A percentile compares a stretch with the other conserved stretches of the same genome.
phyloP scores from a whole-genome alignment of 257 asterid genomes.

The Vinca minor region DNA sequence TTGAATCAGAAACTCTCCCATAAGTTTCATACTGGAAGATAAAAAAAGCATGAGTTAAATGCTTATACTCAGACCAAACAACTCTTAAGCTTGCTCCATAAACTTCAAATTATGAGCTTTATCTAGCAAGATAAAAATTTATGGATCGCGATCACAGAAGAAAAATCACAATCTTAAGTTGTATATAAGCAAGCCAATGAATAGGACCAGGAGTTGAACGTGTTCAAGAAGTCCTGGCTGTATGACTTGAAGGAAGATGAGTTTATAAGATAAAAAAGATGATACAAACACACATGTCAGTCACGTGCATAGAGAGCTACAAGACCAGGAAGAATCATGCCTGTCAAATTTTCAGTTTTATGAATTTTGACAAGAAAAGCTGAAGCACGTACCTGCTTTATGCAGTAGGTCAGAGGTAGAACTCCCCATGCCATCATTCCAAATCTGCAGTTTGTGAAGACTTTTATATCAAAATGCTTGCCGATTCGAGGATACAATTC shows the following conservation, averaged over 20 bases:
- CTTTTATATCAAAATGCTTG: slow-evolving; percentile 87
- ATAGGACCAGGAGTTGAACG: not conserved
- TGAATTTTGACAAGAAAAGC: slow-evolving; percentile 1
- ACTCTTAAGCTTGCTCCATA: not conserved
- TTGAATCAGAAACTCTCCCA: slow-evolving; percentile 75
- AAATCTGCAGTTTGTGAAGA: slow-evolving; percentile 91
- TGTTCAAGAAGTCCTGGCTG: not conserved
- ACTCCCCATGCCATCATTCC: slow-evolving; percentile 99
- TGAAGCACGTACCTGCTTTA: slow-evolving; percentile 64
- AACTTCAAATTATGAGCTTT: not conserved
- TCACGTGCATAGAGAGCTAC: slow-evolving; percentile 2
- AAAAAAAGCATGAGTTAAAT: slow-evolving; percentile 8
- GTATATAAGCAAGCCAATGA: not conserved
- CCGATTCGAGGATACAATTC: slow-evolving; percentile 98
- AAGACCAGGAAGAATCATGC: not conserved
- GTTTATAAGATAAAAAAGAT: not conserved
- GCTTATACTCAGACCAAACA: slow-evolving; percentile 2
- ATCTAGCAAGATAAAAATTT: not conserved
- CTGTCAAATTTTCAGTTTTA: not conserved
- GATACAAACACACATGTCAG: not conserved
- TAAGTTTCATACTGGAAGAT: slow-evolving; percentile 60
- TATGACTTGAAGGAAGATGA: not conserved
- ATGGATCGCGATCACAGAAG: not conserved
- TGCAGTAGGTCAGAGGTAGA: slow-evolving; percentile 89
- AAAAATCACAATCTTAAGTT: not conserved